These are phyloP conservation scores for Fusarium albidum DNA, from an alignment of 2,329 filamentous ascomycete species.

Conservation along the genomic window DNA sequence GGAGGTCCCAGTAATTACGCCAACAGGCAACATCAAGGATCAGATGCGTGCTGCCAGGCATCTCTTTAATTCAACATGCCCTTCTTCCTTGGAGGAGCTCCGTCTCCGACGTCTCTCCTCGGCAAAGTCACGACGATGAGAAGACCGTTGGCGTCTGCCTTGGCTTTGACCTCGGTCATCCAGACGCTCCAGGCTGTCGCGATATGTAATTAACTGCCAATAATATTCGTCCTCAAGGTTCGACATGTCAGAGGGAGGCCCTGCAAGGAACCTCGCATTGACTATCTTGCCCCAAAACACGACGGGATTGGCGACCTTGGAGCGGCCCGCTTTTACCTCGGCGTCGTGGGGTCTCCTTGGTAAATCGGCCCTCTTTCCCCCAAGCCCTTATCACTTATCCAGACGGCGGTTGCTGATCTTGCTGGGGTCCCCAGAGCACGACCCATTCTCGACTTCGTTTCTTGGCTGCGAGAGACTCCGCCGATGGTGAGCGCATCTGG, in stretches of 20 bases:
- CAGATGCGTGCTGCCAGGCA: neutral
- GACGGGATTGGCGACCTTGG: neutral
- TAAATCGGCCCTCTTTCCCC: constrained; percentile 4
- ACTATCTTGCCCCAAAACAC: neutral
- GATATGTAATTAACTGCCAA: no score
- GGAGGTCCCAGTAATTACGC: neutral
- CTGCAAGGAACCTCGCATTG: neutral
- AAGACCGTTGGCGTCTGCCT: no score
- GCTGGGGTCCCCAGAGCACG: constrained; percentile 18
- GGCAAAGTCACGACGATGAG: no score
- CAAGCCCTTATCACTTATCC: neutral
- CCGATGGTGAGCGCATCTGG: neutral
- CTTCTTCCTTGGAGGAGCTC: neutral
- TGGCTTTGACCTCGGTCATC: no score
- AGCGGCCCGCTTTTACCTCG: constrained; percentile 3
- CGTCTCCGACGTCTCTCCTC: neutral
- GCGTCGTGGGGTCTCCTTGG: neutral
- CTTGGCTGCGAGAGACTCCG: constrained; percentile 12
- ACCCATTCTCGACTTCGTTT: constrained; percentile 28
- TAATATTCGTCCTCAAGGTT: neutral
- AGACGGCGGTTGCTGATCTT: constrained; percentile 10
- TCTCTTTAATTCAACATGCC: neutral
- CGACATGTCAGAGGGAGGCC: neutral
- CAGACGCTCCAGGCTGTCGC: no score
- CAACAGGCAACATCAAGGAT: neutral